Evolutionary conservation across 1,284 basidiomycete genomes (phyloP), one percentile per base, ranked within the genome.

Genomic region (Heimioporus punctisporus): DNA sequence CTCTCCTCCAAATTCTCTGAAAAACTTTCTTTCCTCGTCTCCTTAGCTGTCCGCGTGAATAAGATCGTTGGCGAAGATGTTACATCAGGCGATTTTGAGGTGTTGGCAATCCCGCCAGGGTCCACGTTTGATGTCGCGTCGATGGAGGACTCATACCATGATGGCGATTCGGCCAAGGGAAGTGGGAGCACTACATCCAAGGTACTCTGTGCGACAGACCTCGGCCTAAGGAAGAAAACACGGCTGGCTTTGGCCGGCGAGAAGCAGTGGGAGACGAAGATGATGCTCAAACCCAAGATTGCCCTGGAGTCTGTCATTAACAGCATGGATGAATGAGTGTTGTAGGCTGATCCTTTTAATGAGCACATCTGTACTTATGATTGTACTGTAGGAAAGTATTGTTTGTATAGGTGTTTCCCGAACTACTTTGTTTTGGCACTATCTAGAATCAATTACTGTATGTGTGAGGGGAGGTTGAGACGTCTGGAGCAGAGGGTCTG

Each of bases 101-200:
- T 71, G 17, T 46, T 69, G 47, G 62, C 68, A 0, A 48, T 73
- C 6, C 51, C 40, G 9, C 69, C 68, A 3, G 57, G 51, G 10
- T 55, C 59, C 6, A 49, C 56, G 14, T 73, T 69, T n/a, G 69
- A 72, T 46, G 23, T 9, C 5, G 21, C 15, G 31, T 55, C 31
- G 30, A 70, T 70, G 71, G 70, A 73, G 11, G 68, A 73, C 49
- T 67, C 65, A 19, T 70, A 73, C 23, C 67, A 68, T 9, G 68
- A 72, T 6, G 67, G 60, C 3, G 48, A 34, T 2, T 46, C 55
- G 31, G 47, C 46, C 4, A 63, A 50, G 26, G 39, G 41, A 9
- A 52, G 28, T 39, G 53, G 40, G 4, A 19, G 26, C 21, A 50
- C 15, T 2, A 24, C 31, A 17, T 26, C 56, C 30, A 68, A 48